These are phyloP conservation scores for Verticillium isaacii DNA, from an alignment of 2,329 filamentous ascomycete species.

Conservation along the genomic window DNA sequence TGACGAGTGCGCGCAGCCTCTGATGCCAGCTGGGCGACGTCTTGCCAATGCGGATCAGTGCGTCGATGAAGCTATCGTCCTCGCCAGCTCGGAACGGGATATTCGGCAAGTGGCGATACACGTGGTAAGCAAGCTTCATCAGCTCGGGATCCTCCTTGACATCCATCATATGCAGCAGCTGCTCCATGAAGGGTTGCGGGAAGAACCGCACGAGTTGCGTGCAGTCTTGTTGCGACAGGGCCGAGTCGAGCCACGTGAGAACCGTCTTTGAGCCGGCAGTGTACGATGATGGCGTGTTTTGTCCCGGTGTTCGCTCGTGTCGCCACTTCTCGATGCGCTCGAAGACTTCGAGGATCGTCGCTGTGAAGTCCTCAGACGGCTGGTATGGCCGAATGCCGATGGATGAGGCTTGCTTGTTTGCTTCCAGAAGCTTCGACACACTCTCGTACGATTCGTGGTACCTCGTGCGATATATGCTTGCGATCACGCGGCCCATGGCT, in stretches of 20 bases:
- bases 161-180: constrained; percentile 99
- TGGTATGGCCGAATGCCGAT: constrained; percentile 82
- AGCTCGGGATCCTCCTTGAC: constrained; percentile 97
- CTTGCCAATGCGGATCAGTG: constrained; percentile 82
- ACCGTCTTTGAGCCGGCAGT: constrained; percentile 96
- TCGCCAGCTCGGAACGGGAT: constrained; percentile 87
- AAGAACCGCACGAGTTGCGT: constrained; percentile 89
- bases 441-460: constrained; percentile 93
- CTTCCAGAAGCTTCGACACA: constrained; percentile 67
- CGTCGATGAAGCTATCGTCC: constrained; percentile 76
- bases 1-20: constrained; percentile 87
- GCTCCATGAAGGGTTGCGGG: constrained; percentile 80
- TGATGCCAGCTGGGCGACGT: constrained; percentile 90
- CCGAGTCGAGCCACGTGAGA: constrained; percentile 88
- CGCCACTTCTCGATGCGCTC: constrained; percentile 81
- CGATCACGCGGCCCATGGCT: constrained; percentile 84
- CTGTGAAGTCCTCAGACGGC: constrained; percentile 68
- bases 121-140: constrained; percentile 90
- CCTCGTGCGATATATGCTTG: constrained; percentile 81
- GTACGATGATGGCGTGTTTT: constrained; percentile 90
- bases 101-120: constrained; percentile 94
- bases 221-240: constrained; percentile 87
- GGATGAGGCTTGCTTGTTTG: constrained; percentile 74
- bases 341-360: constrained; percentile 72
- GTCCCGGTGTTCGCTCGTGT: constrained; percentile 74